These are phyloP conservation scores for Ambrosiella xylebori DNA, from an alignment of 2,329 filamentous ascomycete species.

Conservation along the genomic window DNA sequence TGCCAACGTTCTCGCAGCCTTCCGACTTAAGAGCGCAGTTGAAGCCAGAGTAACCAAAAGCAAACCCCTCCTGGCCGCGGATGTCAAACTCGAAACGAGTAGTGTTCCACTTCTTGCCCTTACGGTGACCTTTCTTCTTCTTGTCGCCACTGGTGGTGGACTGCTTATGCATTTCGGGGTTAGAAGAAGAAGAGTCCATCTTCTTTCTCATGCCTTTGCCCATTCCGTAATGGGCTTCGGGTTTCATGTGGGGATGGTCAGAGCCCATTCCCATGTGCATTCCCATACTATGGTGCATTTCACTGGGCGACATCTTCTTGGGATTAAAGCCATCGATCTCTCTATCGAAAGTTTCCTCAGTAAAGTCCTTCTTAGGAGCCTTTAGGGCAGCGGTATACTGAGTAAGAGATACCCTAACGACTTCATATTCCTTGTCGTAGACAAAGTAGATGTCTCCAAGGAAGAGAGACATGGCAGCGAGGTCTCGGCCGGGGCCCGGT, in stretches of 20 bases:
- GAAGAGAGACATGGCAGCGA: conserved; percentile 11
- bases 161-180: not conserved
- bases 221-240: too few species aligned
- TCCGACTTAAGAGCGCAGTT: conserved; percentile 5
- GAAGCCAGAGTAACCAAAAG: conserved; percentile 12
- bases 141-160: not conserved
- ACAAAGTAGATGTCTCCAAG: conserved; percentile 10
- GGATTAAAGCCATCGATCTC: not conserved
- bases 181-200: not conserved
- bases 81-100: conserved; percentile 8
- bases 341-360: not conserved
- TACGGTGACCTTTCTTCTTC: not conserved
- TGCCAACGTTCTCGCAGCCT: conserved; percentile 4
- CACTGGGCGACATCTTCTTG: too few species aligned
- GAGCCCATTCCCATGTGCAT: too few species aligned
- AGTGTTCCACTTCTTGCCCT: conserved; percentile 1
- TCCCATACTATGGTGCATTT: too few species aligned
- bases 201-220: not conserved
- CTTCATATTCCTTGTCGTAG: conserved; percentile 10
- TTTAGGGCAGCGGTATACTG: conserved; percentile 1
- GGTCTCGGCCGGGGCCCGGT: conserved; percentile 9
- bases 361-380: not conserved
- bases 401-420: conserved; percentile 5
- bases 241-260: too few species aligned
- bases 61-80: conserved; percentile 11